Base-by-base conservation (phyloP, 2,329 filamentous ascomycete species). In the Akanthomyces lecanii region DNA sequence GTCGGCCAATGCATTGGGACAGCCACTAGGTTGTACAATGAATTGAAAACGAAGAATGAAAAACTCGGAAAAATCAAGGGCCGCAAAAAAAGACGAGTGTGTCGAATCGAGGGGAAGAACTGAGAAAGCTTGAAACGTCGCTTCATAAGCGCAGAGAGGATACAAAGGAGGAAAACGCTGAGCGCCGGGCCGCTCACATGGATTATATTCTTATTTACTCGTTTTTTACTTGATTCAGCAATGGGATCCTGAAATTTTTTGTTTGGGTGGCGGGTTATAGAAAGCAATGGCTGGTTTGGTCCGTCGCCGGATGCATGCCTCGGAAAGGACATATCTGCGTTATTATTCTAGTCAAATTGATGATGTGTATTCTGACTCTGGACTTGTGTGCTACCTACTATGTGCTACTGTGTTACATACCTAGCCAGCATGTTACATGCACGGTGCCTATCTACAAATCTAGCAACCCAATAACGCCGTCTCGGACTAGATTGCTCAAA, bases 211-310 rank as follows among this genome's bases (percentile, higher is more conserved):
- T 53, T 30, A 44, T 55, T 8, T 18, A 8, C 10, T 7, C 8
- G 23, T 56, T 47, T 45, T 61, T 65, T 63, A 64, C 58, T 25
- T 52, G 57, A 45, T 65, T 63, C 30, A 56, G 60, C 51, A 51
- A 55, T 50, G 48, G 62, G 56, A 54, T 18, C 21, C 23, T 57
- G 52, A 44, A 51, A 38, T 64, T 68, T 8, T 50, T 18, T 59
- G 25, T 52, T 55, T 61, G 42, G 56, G 51, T 51, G 52, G 61
- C 63, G 61, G 65, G 66, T 47, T 65, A 63, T 63, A 65, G 64
- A 65, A 63, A 63, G 54, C 61, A 58, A 63, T 55, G 61, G 61
- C 51, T 64, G 57, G 58, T 61, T 61, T 61, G 57, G 57, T 64
- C 56, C 62, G 57, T 64, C 62, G 52, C 62, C 62, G 57, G 62